A percentile compares a stretch with the other conserved stretches of the same genome.
These are phyloP conservation scores for Chlorella sp. DNA, from an alignment of 139 green algal species.

Conservation along the genomic window DNA sequence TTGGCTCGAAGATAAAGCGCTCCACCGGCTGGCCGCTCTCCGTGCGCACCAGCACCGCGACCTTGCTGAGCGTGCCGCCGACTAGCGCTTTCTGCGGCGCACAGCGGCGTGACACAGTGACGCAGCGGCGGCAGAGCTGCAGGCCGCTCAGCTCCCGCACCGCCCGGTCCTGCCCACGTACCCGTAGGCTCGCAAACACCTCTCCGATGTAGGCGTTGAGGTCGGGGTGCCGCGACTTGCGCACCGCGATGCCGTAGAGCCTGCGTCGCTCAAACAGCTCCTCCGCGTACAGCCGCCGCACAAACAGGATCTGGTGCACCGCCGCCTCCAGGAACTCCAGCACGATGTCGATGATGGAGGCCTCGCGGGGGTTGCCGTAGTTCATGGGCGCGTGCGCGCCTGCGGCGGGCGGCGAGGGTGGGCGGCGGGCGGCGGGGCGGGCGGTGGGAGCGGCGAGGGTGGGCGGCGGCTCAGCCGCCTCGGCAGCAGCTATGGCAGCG, in stretches of 20 bases:
- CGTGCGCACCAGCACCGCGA: constrained; percentile 38
- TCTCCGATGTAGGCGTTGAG: constrained; percentile 46
- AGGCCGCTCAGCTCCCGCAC: neutral
- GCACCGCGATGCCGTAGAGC: constrained; percentile 44
- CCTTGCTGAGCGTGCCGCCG: constrained; percentile 32
- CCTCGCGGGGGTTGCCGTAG: no score
- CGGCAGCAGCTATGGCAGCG: no score
- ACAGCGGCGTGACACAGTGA: neutral
- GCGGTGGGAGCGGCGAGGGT: no score
- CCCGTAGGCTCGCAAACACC: constrained; percentile 29
- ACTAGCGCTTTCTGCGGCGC: constrained; percentile 27
- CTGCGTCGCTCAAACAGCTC: constrained; percentile 49
- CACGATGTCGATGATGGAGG: constrained; percentile 14
- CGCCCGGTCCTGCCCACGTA: no score
- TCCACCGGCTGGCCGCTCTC: constrained; percentile 31
- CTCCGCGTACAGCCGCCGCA: constrained; percentile 40
- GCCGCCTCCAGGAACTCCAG: constrained; percentile 48
- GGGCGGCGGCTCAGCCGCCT: no score
- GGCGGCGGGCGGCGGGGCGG: no score
- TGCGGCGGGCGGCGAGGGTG: no score
- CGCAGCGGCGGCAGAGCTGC: no score
- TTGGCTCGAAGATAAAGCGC: constrained; percentile 38
- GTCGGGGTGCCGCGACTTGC: constrained; percentile 43
- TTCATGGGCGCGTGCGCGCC: no score
- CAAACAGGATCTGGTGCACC: constrained; percentile 51